Conservation (phyloP, 2,329 filamentous ascomycete species). For the Exophiala sideris region DNA sequence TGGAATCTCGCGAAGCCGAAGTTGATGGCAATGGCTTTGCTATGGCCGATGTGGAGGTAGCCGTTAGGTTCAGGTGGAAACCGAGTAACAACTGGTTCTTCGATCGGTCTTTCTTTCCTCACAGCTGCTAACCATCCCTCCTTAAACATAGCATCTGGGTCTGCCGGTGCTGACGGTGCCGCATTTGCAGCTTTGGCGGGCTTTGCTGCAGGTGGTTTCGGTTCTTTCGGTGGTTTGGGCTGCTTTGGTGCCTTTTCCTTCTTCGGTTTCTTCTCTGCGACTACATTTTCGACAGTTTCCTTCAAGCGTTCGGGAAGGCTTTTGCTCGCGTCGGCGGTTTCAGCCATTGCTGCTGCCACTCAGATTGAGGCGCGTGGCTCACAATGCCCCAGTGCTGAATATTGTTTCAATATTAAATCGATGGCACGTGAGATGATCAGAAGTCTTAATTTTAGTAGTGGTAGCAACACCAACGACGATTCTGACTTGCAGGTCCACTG, state of each 20-base stretch:
- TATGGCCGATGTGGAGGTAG: slow-evolving; percentile 88
- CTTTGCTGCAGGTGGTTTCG: slow-evolving; percentile 30
- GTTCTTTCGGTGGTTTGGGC: slow-evolving; percentile 32
- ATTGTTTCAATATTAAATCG: neutral
- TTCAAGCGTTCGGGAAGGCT: slow-evolving; percentile 34
- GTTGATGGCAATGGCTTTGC: slow-evolving; percentile 93
- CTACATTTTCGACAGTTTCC: slow-evolving; percentile 32
- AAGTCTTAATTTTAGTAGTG: no score
- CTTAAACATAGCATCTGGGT: slow-evolving; percentile 70
- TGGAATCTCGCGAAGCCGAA: slow-evolving; percentile 90
- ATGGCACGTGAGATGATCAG: slow-evolving; percentile 7
- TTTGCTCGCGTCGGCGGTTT: slow-evolving; percentile 17
- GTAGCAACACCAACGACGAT: no score
- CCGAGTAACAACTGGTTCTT: slow-evolving; percentile 57
- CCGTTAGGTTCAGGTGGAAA: slow-evolving; percentile 90
- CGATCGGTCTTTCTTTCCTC: slow-evolving; percentile 63
- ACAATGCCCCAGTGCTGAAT: neutral
- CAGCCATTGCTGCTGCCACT: slow-evolving; percentile 19
- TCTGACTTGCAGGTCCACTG: no score
- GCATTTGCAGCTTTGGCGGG: slow-evolving; percentile 33
- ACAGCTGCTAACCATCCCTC: slow-evolving; percentile 72
- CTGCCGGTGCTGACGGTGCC: slow-evolving; percentile 32
- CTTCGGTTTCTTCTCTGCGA: slow-evolving; percentile 31
- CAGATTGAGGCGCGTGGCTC: no score
- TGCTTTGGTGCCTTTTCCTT: slow-evolving; percentile 45